Evolutionary conservation across 2,329 filamentous ascomycete species (phyloP), one percentile per base, ranked within the genome.

Genomic region (Aspergillus proliferans): DNA sequence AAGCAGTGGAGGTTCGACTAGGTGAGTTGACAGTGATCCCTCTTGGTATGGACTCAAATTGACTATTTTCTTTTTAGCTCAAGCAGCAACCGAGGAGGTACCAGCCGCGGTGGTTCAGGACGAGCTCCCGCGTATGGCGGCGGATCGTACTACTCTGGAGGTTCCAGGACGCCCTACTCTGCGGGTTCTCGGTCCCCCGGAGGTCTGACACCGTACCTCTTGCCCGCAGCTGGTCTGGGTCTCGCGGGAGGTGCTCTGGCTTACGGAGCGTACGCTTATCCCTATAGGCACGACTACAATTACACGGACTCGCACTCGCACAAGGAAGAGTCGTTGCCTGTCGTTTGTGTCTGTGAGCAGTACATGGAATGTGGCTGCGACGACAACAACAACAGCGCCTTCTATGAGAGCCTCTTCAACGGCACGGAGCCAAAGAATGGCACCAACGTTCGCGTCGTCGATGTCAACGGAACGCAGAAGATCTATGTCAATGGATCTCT

Each of bases 291-390:
- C 66, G 57, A 57, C 42, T 64, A 76, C 55, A 70, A 70, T 5
- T 73, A 71, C 33, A 72, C 74, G 64, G 67, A 76, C 51, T 63
- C 73, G 39, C 68, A 70, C 6, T 68, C 62, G 30, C 69, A 73
- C 40, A 55, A 60, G 8, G 81, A 82, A 58, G 66, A 76, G 55
- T 72, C 72, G 0, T 56, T 77, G 10, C 79, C 79, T 0, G 76
- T 83, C 6, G 66, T 74, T 3, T 85, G 82, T 58, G 60, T 82
- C 34, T 85, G 82, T 60, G 69, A 77, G 51, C 59, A 76, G 49
- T 77, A 77, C 56, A 66, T 62, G 15, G 71, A 73, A 30, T 85
- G 82, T 58, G 79, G 80, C 4, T 85, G 82, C 58, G 81, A 83
- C 48, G 66, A 74, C 38, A 73, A 71, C 52, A 65, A 66, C 39